phyloP scores from a whole-genome alignment of 176 grass and related monocot species.

The Oryza rufipogon region DNA sequence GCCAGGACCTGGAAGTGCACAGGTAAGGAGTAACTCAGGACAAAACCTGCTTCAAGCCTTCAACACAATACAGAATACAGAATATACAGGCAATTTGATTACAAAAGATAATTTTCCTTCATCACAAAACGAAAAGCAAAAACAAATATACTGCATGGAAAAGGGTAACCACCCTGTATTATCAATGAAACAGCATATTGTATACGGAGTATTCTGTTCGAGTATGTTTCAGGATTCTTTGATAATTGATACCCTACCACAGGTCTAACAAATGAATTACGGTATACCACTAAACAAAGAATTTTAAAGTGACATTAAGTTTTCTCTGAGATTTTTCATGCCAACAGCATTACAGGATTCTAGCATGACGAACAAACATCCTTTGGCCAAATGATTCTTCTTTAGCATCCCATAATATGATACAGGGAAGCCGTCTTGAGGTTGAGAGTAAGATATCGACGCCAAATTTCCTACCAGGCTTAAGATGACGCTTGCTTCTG shows the following conservation, averaged over 20 bases:
- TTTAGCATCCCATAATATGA: slow-evolving; percentile 25
- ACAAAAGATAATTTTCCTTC: not conserved
- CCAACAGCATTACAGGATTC: not conserved
- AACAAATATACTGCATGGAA: not conserved
- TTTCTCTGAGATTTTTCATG: not conserved
- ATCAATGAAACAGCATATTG: not conserved
- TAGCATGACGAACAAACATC: slow-evolving; percentile 4
- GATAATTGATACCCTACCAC: slow-evolving; percentile 17
- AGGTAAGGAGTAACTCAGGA: not conserved
- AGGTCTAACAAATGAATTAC: slow-evolving; percentile 26
- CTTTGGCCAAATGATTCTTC: slow-evolving; percentile 7
- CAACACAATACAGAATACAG: not conserved
- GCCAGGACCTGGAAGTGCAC: not conserved
- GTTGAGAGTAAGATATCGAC: not conserved
- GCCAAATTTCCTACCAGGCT: not conserved
- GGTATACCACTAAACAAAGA: slow-evolving; percentile 30
- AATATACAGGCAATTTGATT: not conserved
- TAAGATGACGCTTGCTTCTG: slow-evolving; percentile 38
- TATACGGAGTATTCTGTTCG: not conserved
- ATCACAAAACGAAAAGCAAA: not conserved
- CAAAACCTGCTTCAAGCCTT: not conserved
- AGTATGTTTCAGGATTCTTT: slow-evolving; percentile 20
- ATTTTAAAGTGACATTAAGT: slow-evolving; percentile 11
- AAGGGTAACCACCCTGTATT: slow-evolving; percentile 7
- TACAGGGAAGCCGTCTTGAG: slow-evolving; percentile 15